These are phyloP conservation scores for Dictyostelium discoideum DNA, from an alignment of 78 protist genomes.

Conservation along the genomic window DNA sequence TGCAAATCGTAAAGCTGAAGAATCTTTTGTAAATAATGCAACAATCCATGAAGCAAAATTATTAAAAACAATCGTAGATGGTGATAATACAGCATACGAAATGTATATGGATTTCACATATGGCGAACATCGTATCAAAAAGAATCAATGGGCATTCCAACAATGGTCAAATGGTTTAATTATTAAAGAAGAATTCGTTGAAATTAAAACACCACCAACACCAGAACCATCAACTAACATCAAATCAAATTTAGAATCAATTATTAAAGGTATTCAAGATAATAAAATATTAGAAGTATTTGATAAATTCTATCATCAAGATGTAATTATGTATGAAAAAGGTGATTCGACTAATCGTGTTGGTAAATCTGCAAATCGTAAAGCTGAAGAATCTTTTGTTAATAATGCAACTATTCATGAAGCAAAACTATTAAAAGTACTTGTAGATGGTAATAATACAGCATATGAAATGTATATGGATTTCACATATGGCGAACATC, in stretches of 20 bases:
- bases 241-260: neutral
- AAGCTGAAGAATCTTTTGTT: neutral
- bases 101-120: neutral
- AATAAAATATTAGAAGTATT: conserved; percentile 31
- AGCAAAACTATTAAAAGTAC: neutral
- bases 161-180: neutral
- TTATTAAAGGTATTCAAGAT: conserved; percentile 10
- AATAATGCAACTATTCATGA: neutral
- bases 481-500: neutral
- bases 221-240: neutral
- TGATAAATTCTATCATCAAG: conserved; percentile 16
- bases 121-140: neutral
- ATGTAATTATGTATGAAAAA: conserved; percentile 4
- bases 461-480: conserved; percentile 10
- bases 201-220: neutral
- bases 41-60: conserved; percentile 41
- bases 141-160: neutral
- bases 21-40: conserved; percentile 29
- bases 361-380: conserved; percentile 11
- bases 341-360: conserved; percentile 1
- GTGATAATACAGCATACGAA: neutral
- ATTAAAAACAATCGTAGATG: neutral
- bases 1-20: conserved; percentile 49
- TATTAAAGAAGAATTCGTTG: neutral
- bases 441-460: neutral